Conservation (phyloP, 1,139 yeast species). For the Geotrichum europaeum region DNA sequence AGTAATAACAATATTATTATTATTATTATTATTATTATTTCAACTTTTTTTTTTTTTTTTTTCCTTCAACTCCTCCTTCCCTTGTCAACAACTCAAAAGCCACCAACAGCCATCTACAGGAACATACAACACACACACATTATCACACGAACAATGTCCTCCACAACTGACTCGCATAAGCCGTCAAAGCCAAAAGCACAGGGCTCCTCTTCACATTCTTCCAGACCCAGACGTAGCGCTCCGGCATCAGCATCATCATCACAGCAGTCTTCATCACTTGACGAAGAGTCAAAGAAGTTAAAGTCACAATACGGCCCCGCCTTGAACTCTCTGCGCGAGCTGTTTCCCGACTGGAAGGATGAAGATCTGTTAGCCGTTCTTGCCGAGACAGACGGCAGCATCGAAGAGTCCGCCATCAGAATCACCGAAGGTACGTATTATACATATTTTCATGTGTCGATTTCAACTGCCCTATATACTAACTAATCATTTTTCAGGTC, state of each 20-base stretch:
- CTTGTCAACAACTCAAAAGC: neutral
- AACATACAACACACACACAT: neutral
- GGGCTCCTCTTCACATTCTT: constrained; percentile 10
- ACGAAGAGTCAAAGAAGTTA: constrained; percentile 38
- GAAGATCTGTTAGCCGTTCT: constrained; percentile 77
- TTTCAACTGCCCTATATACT: neutral
- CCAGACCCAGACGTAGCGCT: constrained; percentile 17
- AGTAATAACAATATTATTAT: neutral
- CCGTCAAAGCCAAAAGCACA: constrained; percentile 18
- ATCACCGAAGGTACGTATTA: constrained; percentile 61
- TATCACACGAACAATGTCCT: constrained; percentile 13
- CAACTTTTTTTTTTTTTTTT: neutral
- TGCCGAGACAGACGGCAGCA: constrained; percentile 63
- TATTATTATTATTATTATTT: neutral
- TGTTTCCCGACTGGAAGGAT: constrained; percentile 92
- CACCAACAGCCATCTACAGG: constrained; percentile 1
- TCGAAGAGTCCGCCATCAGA: constrained; percentile 76
- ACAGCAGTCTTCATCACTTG: constrained; percentile 23
- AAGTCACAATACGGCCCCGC: constrained; percentile 34
- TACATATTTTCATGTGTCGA: neutral
- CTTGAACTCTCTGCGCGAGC: constrained; percentile 62
- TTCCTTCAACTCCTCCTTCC: neutral
- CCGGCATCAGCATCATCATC: constrained; percentile 10
- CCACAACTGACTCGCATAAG: constrained; percentile 16
- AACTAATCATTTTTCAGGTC: constrained; percentile 24